phyloP scores from a whole-genome alignment of 108 stramenopile species.

The Cylindrotheca closterium region DNA sequence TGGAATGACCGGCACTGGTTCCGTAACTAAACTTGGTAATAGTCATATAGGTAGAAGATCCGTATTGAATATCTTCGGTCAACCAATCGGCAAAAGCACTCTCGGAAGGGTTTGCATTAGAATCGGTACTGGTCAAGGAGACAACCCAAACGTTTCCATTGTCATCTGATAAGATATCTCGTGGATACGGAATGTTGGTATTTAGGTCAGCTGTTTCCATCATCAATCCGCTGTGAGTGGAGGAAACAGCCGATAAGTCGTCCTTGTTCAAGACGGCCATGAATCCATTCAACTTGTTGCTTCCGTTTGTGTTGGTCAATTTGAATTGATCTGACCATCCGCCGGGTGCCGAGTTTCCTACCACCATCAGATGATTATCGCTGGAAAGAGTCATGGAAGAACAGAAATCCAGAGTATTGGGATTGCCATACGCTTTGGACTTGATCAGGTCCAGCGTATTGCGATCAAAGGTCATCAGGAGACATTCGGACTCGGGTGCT shows the following conservation, averaged over 20 bases:
- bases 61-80: slow-evolving; percentile 13
- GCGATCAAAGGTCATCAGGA: neutral
- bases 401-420: neutral
- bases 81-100: slow-evolving; percentile 13
- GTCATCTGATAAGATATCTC: neutral
- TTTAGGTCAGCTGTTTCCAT: neutral
- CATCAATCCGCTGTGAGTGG: neutral
- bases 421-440: neutral
- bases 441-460: neutral
- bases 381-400: neutral
- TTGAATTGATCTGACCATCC: neutral
- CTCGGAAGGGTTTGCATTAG: neutral
- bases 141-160: neutral
- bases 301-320: neutral
- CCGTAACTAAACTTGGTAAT: slow-evolving; percentile 5
- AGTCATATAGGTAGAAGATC: slow-evolving; percentile 24
- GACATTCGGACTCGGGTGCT: neutral
- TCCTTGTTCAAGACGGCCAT: neutral
- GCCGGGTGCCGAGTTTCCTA: neutral
- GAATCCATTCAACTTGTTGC: neutral
- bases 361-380: neutral
- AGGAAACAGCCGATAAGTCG: neutral
- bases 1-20: neutral
- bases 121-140: neutral
- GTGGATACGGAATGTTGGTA: neutral